Percentiles rank a stretch among this genome's conserved stretches.
Evolutionary conservation across 2,329 filamentous ascomycete species (phyloP).

Genomic region (Arachnomyces sp.): DNA sequence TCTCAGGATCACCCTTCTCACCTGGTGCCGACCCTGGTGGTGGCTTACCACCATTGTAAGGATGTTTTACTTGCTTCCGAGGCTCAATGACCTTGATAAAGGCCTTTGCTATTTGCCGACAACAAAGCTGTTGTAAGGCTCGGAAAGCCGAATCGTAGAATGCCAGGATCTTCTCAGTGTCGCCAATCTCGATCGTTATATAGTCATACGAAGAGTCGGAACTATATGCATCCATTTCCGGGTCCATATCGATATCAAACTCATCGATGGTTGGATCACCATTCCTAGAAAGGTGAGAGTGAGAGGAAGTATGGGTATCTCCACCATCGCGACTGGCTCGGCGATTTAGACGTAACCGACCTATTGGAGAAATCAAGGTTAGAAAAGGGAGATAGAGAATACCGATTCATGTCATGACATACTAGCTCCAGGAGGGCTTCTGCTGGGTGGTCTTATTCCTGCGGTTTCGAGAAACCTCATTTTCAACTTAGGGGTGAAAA

Average conservation of each 20-base stretch:
- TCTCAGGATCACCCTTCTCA: constrained; percentile 33
- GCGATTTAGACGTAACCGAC: too few relatives aligned
- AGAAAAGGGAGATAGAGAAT: too few relatives aligned
- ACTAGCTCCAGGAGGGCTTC: too few relatives aligned
- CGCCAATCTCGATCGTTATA: constrained; percentile 29
- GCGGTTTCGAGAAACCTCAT: background rate
- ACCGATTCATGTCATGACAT: too few relatives aligned
- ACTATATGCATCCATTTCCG: constrained; percentile 16
- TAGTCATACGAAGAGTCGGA: constrained; percentile 13
- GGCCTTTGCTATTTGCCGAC: constrained; percentile 36
- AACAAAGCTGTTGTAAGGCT: constrained; percentile 39
- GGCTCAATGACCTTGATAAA: constrained; percentile 42
- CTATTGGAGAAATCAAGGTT: too few relatives aligned
- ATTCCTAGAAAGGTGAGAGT: too few relatives aligned
- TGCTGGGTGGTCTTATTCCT: too few relatives aligned
- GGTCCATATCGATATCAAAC: constrained; percentile 15
- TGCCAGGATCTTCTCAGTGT: constrained; percentile 26
- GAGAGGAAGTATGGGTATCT: constrained; percentile 16
- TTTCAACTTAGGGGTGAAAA: constrained; percentile 8
- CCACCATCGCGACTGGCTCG: background rate
- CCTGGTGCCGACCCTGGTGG: constrained; percentile 26
- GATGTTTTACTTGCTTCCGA: constrained; percentile 40
- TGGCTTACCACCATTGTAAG: constrained; percentile 40
- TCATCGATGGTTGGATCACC: constrained; percentile 8
- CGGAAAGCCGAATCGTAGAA: constrained; percentile 36